phyloP scores from a whole-genome alignment of 768 basidiomycete genomes.

The Leccinum longicurvipes region DNA sequence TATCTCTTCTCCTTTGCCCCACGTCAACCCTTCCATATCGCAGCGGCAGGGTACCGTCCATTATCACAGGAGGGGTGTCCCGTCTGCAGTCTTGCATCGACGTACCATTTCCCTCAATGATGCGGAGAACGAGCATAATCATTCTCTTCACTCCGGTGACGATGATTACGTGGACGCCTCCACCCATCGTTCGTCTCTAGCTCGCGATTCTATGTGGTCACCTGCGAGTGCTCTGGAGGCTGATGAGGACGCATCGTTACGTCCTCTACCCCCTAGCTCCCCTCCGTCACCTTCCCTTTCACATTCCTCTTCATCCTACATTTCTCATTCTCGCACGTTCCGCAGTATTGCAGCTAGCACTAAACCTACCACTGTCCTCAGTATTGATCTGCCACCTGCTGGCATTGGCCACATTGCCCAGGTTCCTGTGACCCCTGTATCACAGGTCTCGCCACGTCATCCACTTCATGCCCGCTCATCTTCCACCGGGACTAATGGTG shows the following conservation, averaged over 20 bases:
- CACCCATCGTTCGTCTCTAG: conserved; percentile 53
- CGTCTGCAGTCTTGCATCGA: conserved; percentile 35
- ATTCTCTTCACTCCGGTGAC: conserved; percentile 35
- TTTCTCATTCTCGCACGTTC: conserved; percentile 79
- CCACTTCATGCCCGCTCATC: conserved; percentile 59
- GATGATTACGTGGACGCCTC: conserved; percentile 47
- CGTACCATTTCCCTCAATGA: conserved; percentile 67
- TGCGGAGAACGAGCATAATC: conserved; percentile 43
- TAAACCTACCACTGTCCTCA: conserved; percentile 93
- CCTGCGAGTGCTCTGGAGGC: conserved; percentile 75
- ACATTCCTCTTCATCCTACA: conserved; percentile 77
- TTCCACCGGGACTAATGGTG: conserved; percentile 50
- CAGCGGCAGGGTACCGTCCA: conserved; percentile 24
- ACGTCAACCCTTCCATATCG: conserved; percentile 13
- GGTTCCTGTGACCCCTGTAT: conserved; percentile 60
- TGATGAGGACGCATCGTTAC: conserved; percentile 91
- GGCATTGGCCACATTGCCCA: conserved; percentile 93
- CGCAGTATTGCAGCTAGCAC: conserved; percentile 83
- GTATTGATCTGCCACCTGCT: conserved; percentile 75
- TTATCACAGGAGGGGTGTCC: conserved; percentile 16
- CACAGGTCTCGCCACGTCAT: conserved; percentile 48
- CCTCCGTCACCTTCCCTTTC: conserved; percentile 87
- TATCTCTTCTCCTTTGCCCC: conserved; percentile 30
- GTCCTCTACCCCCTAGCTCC: conserved; percentile 84
- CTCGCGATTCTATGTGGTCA: conserved; percentile 77